Evolutionary conservation across 257 asterid genomes (phyloP), one percentile per base, ranked within the genome.

Genomic region (Fraxinus americana): DNA sequence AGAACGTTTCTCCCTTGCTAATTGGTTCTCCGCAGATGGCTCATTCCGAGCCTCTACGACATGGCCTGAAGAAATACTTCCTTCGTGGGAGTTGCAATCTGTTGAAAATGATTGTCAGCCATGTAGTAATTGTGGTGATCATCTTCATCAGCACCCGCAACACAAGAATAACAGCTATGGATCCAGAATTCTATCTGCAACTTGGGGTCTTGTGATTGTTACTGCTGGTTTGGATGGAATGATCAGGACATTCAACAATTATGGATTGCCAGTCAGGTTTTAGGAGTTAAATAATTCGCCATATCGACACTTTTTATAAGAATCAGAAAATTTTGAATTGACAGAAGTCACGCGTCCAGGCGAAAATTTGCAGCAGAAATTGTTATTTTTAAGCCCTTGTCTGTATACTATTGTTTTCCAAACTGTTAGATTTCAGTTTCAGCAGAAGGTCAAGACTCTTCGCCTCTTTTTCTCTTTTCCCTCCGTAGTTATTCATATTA

Each of bases 1-100:
- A 0, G 91, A 85, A 4, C 90, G 92, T 43, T 92, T 88, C 85
- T 88, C 97, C 57, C 68, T 91, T 0, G 81, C 89, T 25, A 92
- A 80, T 71, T 92, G 98, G 96, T 91, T 94, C 72, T 84, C 92
- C 14, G 75, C 65, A 90, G 94, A 92, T 50, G 70, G 82, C 79
- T 86, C 90, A 12, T 85, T 81, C 3, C 83, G 89, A 83, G 87
- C 86, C 30, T 80, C 89, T 0, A 83, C 70, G 0, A 94, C 96
- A 27, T 94, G 98, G 98, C 98, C 98, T 0, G 96, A 91, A 74
- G 98, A 94, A 80, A 91, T 83, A 72, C 98, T 94, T 75, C 98
- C 97, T 5, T 16, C 82, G 0, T 77, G 80, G 67, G 87, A 78
- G 66, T 16, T 52, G 75, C 80, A 83, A 6, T 50, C 43, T 36